phyloP scores from a whole-genome alignment of 148 eudicot species.

The Polygonum maritimum region DNA sequence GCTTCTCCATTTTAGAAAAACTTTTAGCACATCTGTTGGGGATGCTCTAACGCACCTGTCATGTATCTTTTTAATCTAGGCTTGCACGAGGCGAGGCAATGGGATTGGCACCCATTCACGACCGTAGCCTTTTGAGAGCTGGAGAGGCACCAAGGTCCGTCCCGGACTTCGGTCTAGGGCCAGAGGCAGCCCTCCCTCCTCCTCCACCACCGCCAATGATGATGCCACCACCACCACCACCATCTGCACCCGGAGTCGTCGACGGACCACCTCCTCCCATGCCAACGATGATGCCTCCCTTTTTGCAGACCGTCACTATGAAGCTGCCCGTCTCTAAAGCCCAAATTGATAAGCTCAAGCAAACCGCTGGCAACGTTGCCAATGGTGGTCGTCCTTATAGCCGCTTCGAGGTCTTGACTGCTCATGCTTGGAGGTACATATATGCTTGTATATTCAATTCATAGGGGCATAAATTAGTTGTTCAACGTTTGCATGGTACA shows the following conservation, averaged over 20 bases:
- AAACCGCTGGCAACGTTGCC: background rate
- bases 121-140: background rate
- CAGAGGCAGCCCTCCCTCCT: background rate
- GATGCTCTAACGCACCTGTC: no score
- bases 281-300: background rate
- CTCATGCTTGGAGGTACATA: background rate
- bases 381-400: background rate
- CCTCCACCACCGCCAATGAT: background rate
- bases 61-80: background rate
- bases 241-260: background rate
- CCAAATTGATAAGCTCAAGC: slow-evolving; percentile 3
- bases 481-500: no score
- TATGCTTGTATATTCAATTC: background rate
- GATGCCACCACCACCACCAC: background rate
- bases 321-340: background rate
- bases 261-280: background rate
- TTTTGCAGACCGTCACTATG: background rate
- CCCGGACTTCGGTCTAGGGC: background rate
- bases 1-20: no score
- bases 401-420: background rate
- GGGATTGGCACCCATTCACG: background rate
- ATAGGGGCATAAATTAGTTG: no score
- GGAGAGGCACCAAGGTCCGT: background rate
- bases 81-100: background rate
- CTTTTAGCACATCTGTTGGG: no score